Evolutionary conservation across 495 filamentous ascomycete genomes (phyloP).

Genomic region (Lophium mytilinum): DNA sequence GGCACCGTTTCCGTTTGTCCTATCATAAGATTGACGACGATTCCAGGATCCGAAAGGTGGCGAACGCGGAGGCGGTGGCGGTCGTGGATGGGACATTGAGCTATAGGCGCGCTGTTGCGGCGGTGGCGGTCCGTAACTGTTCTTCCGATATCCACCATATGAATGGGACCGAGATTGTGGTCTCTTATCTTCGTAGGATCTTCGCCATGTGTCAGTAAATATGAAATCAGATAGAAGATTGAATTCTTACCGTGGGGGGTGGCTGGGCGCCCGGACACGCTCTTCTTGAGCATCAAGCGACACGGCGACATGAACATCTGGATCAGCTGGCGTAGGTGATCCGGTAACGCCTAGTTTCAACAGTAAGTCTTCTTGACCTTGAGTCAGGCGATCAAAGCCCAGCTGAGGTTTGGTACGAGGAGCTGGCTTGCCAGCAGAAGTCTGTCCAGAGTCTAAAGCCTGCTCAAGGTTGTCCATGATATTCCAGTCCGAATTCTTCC

Average conservation of each 20-base stretch:
- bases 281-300: neutral
- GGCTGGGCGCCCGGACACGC: neutral
- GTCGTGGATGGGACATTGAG: constrained; percentile 16
- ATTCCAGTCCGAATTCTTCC: constrained; percentile 18
- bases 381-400: neutral
- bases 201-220: neutral
- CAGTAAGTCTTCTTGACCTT: constrained; percentile 33
- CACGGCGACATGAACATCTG: neutral
- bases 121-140: neutral
- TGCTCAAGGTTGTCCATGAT: constrained; percentile 32
- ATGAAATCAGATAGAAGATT: neutral
- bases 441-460: constrained; percentile 14
- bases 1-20: constrained; percentile 2
- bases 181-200: neutral
- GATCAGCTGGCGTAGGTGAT: constrained; percentile 31
- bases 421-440: neutral
- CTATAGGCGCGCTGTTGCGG: constrained; percentile 13
- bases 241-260: neutral
- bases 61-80: constrained; percentile 10
- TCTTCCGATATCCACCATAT: constrained; percentile 12
- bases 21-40: neutral
- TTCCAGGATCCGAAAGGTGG: constrained; percentile 18
- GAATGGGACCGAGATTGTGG: constrained; percentile 14
- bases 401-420: neutral
- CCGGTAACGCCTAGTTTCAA: constrained; percentile 34